phyloP scores from a whole-genome alignment of 2,329 filamentous ascomycete genomes.

The Endoconidiophora laricicola region DNA sequence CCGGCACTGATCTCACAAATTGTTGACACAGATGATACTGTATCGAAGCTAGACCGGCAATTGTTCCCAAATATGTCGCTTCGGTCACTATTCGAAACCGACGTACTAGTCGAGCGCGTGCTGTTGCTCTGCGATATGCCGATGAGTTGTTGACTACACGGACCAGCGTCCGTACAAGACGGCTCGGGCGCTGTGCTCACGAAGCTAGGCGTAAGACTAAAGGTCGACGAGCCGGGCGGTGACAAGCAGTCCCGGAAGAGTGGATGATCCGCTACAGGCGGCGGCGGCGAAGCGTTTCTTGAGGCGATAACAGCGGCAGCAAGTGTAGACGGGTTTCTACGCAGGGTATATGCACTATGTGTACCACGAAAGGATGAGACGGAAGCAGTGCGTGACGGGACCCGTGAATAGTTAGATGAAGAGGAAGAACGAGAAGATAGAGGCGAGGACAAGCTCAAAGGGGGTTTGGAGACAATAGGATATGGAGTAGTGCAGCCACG shows the following conservation, averaged over 20 bases:
- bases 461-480: neutral
- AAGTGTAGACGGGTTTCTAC: constrained; percentile 4
- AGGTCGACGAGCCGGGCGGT: neutral
- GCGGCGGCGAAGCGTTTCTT: constrained; percentile 4
- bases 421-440: neutral
- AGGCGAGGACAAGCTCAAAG: neutral
- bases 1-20: constrained; percentile 5
- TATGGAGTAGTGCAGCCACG: no score
- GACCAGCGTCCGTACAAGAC: no score
- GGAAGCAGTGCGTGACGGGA: constrained; percentile 1
- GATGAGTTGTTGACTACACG: neutral
- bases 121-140: constrained; percentile 8
- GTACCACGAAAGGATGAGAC: neutral
- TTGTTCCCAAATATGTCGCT: constrained; percentile 5
- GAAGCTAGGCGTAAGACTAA: neutral
- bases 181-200: no score
- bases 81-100: neutral
- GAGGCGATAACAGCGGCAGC: constrained; percentile 6
- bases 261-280: constrained; percentile 10
- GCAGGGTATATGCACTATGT: neutral
- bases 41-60: constrained; percentile 4
- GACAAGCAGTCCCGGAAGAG: constrained; percentile 6
- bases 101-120: constrained; percentile 6
- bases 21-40: constrained; percentile 6
- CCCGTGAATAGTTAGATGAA: neutral